Conservation (phyloP, 148 eudicot species). For the Polygonum maritimum region DNA sequence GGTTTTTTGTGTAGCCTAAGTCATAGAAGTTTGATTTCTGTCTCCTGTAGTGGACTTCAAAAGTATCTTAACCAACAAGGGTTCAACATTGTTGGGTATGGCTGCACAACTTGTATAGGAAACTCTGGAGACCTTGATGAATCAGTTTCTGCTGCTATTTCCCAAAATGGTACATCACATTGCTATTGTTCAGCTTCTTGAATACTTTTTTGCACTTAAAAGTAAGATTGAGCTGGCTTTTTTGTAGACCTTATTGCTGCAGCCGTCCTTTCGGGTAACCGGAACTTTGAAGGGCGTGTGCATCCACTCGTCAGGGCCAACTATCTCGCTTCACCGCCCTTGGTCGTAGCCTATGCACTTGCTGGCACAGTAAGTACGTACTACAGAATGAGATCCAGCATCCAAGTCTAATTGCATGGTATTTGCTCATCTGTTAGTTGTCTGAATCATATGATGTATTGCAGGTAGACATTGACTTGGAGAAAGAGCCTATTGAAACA, state of each 20-base stretch:
- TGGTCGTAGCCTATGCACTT: slow-evolving; percentile 95
- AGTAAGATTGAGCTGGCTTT: not conserved
- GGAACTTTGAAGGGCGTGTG: slow-evolving; percentile 98
- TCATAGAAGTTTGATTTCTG: not conserved
- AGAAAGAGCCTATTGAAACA: slow-evolving; percentile 84
- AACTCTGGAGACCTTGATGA: slow-evolving; percentile 96
- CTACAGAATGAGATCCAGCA: not conserved
- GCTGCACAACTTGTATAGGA: slow-evolving; percentile 98
- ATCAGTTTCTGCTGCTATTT: slow-evolving; percentile 72
- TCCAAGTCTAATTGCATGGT: not conserved
- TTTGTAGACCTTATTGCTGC: slow-evolving; percentile 75
- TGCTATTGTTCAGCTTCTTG: not conserved
- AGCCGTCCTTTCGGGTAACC: slow-evolving; percentile 94
- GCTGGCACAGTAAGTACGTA: slow-evolving; percentile 79
- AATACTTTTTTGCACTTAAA: too few relatives aligned
- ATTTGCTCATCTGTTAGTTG: not conserved
- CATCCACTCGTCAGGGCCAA: slow-evolving; percentile 81
- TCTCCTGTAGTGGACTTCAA: slow-evolving; percentile 65
- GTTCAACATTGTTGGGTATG: slow-evolving; percentile 84
- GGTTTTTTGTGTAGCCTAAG: not conserved
- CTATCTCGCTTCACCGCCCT: slow-evolving; percentile 52
- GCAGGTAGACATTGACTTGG: slow-evolving; percentile 88
- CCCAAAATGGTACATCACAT: slow-evolving; percentile 53
- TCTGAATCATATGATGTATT: slow-evolving; percentile 4
- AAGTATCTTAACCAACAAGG: slow-evolving; percentile 86